A percentile compares a stretch with the other conserved stretches of the same genome.
Conservation (phyloP, 345 rosid species). For the Eucalyptus caleyi region DNA sequence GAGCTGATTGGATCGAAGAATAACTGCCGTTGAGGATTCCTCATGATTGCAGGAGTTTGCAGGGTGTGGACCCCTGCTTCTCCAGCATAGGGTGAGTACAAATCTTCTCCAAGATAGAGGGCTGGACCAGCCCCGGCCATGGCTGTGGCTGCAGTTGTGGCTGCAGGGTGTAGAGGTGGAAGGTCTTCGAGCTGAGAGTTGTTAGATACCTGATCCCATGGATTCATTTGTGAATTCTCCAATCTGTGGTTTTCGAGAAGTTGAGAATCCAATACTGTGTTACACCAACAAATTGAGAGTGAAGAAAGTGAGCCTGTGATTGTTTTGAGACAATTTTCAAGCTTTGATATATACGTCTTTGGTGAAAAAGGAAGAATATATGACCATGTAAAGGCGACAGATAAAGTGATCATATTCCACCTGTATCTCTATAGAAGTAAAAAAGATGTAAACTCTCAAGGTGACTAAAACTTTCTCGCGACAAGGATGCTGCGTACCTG, state of each 20-base stretch:
- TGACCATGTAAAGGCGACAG: background rate
- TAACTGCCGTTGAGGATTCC: background rate
- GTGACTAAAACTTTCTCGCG: background rate
- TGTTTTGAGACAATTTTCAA: background rate
- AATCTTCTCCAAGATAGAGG: background rate
- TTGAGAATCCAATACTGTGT: background rate
- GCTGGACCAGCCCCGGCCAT: accelerated
- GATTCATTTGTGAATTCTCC: background rate
- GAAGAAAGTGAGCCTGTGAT: background rate
- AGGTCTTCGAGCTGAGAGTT: background rate
- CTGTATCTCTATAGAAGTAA: background rate
- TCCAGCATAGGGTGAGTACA: background rate
- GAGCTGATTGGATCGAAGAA: background rate
- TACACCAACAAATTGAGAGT: background rate
- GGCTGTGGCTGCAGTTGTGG: background rate
- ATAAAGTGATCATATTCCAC: background rate
- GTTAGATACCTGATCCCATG: background rate
- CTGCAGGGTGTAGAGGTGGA: background rate
- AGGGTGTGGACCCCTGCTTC: background rate
- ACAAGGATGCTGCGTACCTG: background rate
- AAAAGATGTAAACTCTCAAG: background rate
- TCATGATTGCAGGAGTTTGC: background rate
- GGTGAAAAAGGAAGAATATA: background rate
- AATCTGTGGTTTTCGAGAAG: background rate
- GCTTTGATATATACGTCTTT: background rate